A percentile compares a stretch with the other conserved stretches of the same genome.
Evolutionary conservation across 768 basidiomycete species (phyloP).

Genomic region (Xerocomellus dryophilus): DNA sequence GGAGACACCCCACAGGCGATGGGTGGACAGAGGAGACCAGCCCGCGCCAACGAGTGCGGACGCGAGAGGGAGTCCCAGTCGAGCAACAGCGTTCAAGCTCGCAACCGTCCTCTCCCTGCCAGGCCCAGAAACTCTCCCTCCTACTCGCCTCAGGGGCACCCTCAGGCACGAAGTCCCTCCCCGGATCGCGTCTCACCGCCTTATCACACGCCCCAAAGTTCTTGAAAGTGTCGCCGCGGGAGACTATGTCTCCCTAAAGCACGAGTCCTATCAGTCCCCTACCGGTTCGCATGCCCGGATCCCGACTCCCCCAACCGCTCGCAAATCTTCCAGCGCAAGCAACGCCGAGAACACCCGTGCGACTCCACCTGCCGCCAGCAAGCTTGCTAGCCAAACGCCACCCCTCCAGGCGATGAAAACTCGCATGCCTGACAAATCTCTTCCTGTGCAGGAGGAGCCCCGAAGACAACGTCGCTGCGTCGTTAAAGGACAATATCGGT

Average conservation of each 20-base stretch:
- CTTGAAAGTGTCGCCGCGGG: constrained; percentile 39
- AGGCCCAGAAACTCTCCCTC: constrained; percentile 38
- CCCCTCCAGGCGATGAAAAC: constrained; percentile 50
- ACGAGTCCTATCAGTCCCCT: constrained; percentile 41
- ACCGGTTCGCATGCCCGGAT: too few relatives aligned
- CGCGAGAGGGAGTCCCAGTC: constrained; percentile 43
- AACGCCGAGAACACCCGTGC: constrained; percentile 24
- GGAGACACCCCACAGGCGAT: constrained; percentile 39
- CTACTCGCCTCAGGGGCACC: constrained; percentile 41
- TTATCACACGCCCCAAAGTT: constrained; percentile 47
- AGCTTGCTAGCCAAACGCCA: constrained; percentile 51
- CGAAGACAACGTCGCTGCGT: constrained; percentile 54
- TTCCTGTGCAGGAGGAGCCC: constrained; percentile 76
- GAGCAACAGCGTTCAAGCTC: constrained; percentile 24
- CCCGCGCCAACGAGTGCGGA: constrained; percentile 31
- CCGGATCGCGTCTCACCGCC: constrained; percentile 54
- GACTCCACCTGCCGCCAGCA: constrained; percentile 37
- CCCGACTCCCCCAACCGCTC: constrained; percentile 29
- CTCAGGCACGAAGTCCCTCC: constrained; percentile 43
- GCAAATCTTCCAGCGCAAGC: constrained; percentile 23
- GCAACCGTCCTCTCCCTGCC: constrained; percentile 29
- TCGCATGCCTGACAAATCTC: constrained; percentile 66
- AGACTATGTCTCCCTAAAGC: constrained; percentile 45
- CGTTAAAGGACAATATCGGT: constrained; percentile 40
- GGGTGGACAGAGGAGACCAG: constrained; percentile 12